These are phyloP conservation scores for Ogataea nonfermentans DNA, from an alignment of 805 yeast genomes.

Conservation along the genomic window DNA sequence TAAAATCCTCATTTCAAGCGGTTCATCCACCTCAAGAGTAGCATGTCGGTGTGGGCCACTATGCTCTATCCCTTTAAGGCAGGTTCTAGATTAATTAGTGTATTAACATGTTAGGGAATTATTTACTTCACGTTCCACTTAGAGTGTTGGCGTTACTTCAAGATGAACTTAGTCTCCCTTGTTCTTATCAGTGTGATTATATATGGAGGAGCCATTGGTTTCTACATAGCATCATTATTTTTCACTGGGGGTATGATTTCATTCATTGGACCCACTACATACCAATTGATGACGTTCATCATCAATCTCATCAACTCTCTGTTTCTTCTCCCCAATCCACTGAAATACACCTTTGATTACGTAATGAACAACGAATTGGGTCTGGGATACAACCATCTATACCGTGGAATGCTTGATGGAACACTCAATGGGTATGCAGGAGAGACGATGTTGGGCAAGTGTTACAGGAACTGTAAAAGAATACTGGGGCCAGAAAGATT, in stretches of 20 bases:
- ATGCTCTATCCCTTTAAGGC: constrained; percentile 20
- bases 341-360: constrained; percentile 32
- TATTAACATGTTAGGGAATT: constrained; percentile 24
- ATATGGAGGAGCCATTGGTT: constrained; percentile 17
- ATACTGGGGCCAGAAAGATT: constrained; percentile 40
- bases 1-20: constrained; percentile 1
- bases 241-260: constrained; percentile 28
- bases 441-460: constrained; percentile 27
- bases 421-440: constrained; percentile 27
- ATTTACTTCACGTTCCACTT: constrained; percentile 23
- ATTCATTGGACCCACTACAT: constrained; percentile 24
- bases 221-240: constrained; percentile 18
- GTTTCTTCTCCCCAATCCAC: constrained; percentile 33
- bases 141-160: constrained; percentile 29
- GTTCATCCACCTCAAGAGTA: background rate
- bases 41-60: constrained; percentile 15
- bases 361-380: constrained; percentile 25
- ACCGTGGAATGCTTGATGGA: constrained; percentile 25
- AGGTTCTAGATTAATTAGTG: constrained; percentile 1
- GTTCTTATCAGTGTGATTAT: constrained; percentile 19
- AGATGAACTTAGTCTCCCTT: constrained; percentile 24
- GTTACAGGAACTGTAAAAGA: constrained; percentile 18
- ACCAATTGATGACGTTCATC: constrained; percentile 33
- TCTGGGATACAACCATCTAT: constrained; percentile 23
- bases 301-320: constrained; percentile 29